Percentiles rank a stretch among this genome's conserved stretches.
phyloP scores from a whole-genome alignment of 164 flowering plant genomes.

The Vitis labrusca region DNA sequence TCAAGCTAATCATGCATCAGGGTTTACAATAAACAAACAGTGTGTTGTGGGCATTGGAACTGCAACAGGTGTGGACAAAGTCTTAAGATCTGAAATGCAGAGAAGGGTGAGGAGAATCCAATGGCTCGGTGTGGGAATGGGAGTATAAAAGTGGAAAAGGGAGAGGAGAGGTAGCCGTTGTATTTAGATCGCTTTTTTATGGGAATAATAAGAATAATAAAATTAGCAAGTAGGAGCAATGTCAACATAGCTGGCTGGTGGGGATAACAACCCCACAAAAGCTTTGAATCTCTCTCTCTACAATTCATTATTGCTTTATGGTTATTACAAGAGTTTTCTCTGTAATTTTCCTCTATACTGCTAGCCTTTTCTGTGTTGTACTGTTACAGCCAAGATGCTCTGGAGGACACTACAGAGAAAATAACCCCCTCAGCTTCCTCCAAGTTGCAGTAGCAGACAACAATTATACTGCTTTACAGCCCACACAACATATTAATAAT shows the following conservation, averaged over 20 bases:
- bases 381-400: conserved; percentile 35
- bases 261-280: conserved; percentile 29
- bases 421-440: conserved; percentile 7
- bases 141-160: background rate
- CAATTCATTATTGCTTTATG: background rate
- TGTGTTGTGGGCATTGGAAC: background rate
- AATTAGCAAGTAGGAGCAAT: conserved; percentile 24
- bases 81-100: background rate
- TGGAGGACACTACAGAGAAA: conserved; percentile 24
- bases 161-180: background rate
- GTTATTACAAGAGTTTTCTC: background rate
- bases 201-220: background rate
- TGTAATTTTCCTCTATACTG: background rate
- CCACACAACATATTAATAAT: conserved; percentile 22
- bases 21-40: too few relatives aligned
- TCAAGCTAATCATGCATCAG: too few relatives aligned
- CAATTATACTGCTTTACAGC: conserved; percentile 47
- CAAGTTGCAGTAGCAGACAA: conserved; percentile 62
- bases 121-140: background rate
- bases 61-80: background rate
- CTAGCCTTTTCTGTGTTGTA: background rate
- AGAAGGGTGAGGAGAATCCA: background rate
- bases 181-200: background rate
- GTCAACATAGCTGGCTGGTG: conserved; percentile 58
- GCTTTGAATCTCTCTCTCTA: conserved; percentile 13